Conservation (phyloP, 2,329 filamentous ascomycete genomes). For the Scedosporium aurantiacum region DNA sequence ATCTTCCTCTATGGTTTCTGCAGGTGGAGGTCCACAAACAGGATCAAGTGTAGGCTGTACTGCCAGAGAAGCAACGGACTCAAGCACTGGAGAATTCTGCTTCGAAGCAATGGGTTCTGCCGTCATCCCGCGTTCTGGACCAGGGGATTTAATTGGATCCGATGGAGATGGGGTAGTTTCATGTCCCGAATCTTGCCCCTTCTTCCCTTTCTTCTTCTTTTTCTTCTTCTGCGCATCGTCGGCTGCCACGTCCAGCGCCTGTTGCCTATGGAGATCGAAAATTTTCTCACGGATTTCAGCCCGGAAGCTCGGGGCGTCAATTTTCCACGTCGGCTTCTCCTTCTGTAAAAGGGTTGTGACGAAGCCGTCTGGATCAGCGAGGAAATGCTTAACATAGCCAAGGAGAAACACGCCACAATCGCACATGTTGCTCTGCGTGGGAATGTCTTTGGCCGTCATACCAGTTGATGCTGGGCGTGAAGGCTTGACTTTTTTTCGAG, state of each 20-base stretch:
- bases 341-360: constrained; percentile 53
- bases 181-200: constrained; percentile 2
- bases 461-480: constrained; percentile 24
- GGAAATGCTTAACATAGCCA: constrained; percentile 74
- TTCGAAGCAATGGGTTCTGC: too few species aligned
- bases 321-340: constrained; percentile 37
- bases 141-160: too few species aligned
- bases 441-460: constrained; percentile 65
- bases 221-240: constrained; percentile 26
- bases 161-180: neutral
- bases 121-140: too few species aligned
- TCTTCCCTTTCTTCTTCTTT: constrained; percentile 16
- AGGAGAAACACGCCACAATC: constrained; percentile 87
- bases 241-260: constrained; percentile 19
- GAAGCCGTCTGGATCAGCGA: constrained; percentile 62
- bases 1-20: too few species aligned
- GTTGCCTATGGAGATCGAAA: constrained; percentile 41
- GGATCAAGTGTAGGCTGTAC: too few species aligned
- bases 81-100: neutral
- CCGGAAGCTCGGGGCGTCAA: constrained; percentile 51
- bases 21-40: too few species aligned
- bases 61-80: too few species aligned
- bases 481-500: constrained; percentile 40
- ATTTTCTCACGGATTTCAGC: constrained; percentile 55
- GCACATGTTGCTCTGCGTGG: constrained; percentile 69